Base-by-base conservation (phyloP, 306 rosid genomes). In the Rubus idaeus region DNA sequence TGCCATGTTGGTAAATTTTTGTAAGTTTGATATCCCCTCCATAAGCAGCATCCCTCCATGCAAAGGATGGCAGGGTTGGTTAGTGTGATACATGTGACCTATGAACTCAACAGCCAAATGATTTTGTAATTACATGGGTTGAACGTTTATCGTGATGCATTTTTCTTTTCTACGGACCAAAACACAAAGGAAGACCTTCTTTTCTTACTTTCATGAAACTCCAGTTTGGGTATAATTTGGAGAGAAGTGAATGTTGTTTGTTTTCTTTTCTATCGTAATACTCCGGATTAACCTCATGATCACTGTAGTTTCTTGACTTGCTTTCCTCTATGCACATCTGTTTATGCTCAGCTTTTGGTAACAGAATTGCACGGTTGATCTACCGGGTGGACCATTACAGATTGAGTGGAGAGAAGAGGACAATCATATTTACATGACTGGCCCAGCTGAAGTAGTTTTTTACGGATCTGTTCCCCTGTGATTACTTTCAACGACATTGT, bases 331-430 rank as follows among this genome's bases (percentile, higher is more conserved):
- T 11, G 10, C 68, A 37, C 5, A 60, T 46, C 49, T 39, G 0
- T 8, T 30, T 63, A 37, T 76, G 5, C 44, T 39, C 39, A 6
- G 40, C 20, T 6, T 61, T 66, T 72, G 74, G 78, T 63, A 66
- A 41, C 82, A 94, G 99, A 84, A 80, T 77, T 95, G 97, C 90
- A 90, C 82, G 37, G 99, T 95, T 69, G 99, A 95, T 85, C 84
- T 95, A 21, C 97, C 99, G 1, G 99, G 97, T 77, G 99, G 99
- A 70, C 97, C 99, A 37, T 83, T 95, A 83, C 91, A 88, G 82
- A 92, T 95, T 21, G 99, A 92, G 78, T 95, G 99, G 99, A 90
- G 84, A 70, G 92, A 87, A 77, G 86, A 92, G 76, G 91, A 90
- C 81, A 95, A 95, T 81, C 97, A 87, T 61, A 77, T 89, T 16